phyloP scores from a whole-genome alignment of 768 basidiomycete species.

The Paxillus rubicundulus region DNA sequence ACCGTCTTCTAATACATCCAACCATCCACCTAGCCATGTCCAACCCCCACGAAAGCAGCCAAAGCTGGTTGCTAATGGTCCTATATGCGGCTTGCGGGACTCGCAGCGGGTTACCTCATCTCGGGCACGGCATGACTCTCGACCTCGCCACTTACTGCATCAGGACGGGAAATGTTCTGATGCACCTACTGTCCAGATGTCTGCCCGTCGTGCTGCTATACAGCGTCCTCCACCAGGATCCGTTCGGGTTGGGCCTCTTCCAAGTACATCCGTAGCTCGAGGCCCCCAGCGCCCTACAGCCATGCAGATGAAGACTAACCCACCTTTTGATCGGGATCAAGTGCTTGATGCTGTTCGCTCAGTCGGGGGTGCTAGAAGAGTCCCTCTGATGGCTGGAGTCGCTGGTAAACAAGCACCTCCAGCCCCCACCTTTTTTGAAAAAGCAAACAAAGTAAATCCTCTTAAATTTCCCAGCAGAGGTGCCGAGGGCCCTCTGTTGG shows the following conservation, averaged over 20 bases:
- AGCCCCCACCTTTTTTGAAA: constrained; percentile 1
- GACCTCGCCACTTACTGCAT: constrained; percentile 13
- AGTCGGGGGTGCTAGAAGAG: constrained; percentile 28
- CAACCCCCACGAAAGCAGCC: constrained; percentile 4
- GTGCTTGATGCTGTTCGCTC: constrained; percentile 19
- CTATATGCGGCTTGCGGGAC: constrained; percentile 1
- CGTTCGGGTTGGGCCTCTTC: constrained; percentile 3
- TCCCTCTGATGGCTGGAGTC: constrained; percentile 21
- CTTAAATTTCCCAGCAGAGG: constrained; percentile 12
- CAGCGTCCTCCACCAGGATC: constrained; percentile 6
- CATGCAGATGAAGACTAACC: constrained; percentile 20
- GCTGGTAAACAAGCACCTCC: constrained; percentile 1
- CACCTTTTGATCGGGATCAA: constrained; percentile 23
- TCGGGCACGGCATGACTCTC: constrained; percentile 16
- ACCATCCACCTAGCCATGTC: constrained; percentile 4
- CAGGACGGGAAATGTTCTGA: constrained; percentile 15
- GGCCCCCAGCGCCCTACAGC: constrained; percentile 28
- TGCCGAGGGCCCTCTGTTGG: background rate
- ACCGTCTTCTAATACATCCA: constrained; percentile 9
- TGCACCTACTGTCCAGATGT: constrained; percentile 13
- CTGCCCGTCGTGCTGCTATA: constrained; percentile 10
- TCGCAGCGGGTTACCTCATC: constrained; percentile 20
- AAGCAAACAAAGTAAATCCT: background rate
- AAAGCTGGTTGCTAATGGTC: constrained; percentile 2
- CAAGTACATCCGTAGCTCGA: constrained; percentile 5